phyloP scores from a whole-genome alignment of 352 stramenopile species.

The Globisporangium nodosum region DNA sequence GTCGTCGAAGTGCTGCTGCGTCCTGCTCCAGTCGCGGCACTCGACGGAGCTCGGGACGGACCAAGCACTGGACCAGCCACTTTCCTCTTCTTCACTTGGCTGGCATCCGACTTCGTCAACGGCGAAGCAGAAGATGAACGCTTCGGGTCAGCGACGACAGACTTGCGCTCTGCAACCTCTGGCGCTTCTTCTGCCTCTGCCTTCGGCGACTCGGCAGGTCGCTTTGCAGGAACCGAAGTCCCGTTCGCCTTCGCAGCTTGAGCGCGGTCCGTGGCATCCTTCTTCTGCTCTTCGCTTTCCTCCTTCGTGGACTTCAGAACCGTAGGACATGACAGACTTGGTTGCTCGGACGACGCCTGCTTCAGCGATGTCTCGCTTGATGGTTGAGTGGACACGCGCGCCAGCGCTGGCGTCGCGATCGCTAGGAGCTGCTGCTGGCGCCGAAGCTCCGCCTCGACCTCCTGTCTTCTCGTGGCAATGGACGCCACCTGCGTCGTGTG shows the following conservation, averaged over 20 bases:
- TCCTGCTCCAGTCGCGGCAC: neutral
- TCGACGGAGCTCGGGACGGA: neutral
- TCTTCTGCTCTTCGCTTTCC: neutral
- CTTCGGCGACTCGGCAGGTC: neutral
- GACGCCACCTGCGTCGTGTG: conserved; percentile 26
- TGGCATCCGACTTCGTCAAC: neutral
- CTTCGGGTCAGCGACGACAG: no score
- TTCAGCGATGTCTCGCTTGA: neutral
- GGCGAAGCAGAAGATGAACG: no score
- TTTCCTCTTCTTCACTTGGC: conserved; percentile 27
- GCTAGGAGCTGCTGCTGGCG: conserved; percentile 41
- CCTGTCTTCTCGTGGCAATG: conserved; percentile 17
- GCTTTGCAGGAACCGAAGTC: neutral
- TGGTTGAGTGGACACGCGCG: neutral
- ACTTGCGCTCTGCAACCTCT: neutral
- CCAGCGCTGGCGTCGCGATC: conserved; percentile 51
- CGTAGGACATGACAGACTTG: neutral
- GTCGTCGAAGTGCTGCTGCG: conserved; percentile 5
- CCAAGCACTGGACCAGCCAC: conserved; percentile 26
- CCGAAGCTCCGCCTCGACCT: conserved; percentile 34
- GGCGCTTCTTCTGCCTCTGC: neutral
- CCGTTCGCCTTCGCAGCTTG: no score
- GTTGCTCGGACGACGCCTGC: neutral
- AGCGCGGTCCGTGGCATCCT: no score
- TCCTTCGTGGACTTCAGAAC: neutral